Evolutionary conservation across 306 rosid species (phyloP).

Genomic region (apple (Malus domestica)): DNA sequence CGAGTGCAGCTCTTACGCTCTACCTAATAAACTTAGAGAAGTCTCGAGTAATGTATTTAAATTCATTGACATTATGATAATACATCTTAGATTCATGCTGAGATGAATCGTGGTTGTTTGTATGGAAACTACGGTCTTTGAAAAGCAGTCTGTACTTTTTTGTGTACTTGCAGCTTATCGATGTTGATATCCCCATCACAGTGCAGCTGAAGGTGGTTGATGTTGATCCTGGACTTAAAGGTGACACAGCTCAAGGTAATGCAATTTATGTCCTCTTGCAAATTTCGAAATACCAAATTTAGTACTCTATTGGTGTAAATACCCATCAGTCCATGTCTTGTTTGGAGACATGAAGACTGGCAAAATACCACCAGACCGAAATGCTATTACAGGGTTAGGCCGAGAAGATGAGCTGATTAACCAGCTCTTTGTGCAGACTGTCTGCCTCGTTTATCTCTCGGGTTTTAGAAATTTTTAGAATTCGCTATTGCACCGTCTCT

Average conservation of each 20-base stretch:
- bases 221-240: conserved; percentile 81
- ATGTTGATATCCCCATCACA: conserved; percentile 66
- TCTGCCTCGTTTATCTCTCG: background rate
- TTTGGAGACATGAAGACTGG: background rate
- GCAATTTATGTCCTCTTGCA: conserved; percentile 11
- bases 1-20: background rate
- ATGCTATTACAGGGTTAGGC: background rate
- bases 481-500: background rate
- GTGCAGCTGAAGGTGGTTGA: conserved; percentile 55
- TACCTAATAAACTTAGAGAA: background rate
- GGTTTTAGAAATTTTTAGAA: background rate
- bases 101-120: background rate
- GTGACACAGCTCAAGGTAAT: conserved; percentile 84
- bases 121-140: background rate
- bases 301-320: background rate
- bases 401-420: background rate
- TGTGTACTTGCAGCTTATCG: conserved; percentile 55
- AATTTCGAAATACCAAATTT: conserved; percentile 11
- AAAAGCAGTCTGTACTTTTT: background rate
- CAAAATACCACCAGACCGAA: background rate
- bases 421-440: background rate
- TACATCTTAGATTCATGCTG: background rate
- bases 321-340: conserved; percentile 3
- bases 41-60: conserved; percentile 2
- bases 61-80: background rate